These are phyloP conservation scores for Chalciporus sphaerocephalus DNA, from an alignment of 768 basidiomycete species.

Conservation along the genomic window DNA sequence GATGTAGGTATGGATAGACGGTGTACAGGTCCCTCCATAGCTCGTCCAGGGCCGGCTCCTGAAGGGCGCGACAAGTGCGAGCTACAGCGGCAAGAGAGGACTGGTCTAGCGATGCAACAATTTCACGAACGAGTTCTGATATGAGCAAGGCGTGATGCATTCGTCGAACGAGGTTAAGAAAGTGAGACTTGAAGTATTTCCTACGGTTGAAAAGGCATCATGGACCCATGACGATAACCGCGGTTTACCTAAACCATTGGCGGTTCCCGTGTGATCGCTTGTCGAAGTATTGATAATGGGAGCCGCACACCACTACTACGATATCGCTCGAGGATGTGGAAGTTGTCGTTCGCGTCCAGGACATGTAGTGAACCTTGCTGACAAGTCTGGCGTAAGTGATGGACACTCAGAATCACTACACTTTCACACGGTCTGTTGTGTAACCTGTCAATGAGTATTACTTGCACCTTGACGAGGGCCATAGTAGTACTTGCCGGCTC, in stretches of 20 bases:
- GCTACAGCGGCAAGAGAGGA: constrained; percentile 21
- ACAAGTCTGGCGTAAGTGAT: background rate
- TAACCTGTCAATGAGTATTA: background rate
- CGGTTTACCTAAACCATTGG: constrained; percentile 16
- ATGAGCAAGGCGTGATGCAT: constrained; percentile 25
- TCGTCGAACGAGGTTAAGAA: background rate
- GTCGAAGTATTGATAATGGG: background rate
- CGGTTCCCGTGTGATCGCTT: constrained; percentile 7
- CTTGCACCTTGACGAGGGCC: background rate
- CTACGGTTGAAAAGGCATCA: constrained; percentile 1
- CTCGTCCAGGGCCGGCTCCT: constrained; percentile 23
- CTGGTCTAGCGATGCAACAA: constrained; percentile 11
- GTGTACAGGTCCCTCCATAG: constrained; percentile 23
- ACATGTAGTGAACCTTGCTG: too few species aligned
- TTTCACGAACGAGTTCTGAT: constrained; percentile 19
- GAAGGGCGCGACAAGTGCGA: constrained; percentile 21
- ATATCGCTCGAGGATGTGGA: background rate
- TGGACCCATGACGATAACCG: too few species aligned
- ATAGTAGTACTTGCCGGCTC: background rate
- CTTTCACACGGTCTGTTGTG: constrained; percentile 1
- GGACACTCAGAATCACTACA: background rate
- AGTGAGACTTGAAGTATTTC: background rate
- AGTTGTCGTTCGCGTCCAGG: too few species aligned
- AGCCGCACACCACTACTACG: background rate
- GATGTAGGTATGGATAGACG: constrained; percentile 18